Conservation (phyloP, 495 filamentous ascomycete genomes). For the Pseudevernia furfuracea region DNA sequence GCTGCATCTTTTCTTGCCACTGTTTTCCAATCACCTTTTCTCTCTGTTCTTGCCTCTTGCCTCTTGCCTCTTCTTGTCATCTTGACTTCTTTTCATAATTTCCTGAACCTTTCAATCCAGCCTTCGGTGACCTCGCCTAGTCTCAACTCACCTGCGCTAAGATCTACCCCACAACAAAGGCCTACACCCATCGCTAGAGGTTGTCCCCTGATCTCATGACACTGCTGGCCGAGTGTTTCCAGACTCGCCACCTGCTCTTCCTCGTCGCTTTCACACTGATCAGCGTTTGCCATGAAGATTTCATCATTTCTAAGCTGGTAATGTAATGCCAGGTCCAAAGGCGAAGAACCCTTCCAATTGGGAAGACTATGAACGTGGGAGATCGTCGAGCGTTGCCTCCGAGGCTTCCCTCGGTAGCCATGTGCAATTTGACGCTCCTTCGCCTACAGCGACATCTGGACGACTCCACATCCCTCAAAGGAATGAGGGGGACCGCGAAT, state of each 20-base stretch:
- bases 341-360: conserved; percentile 33
- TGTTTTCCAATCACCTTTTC: not conserved
- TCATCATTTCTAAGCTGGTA: conserved; percentile 1
- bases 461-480: conserved; percentile 20
- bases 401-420: conserved; percentile 31
- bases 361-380: conserved; percentile 37
- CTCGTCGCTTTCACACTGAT: not conserved
- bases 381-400: conserved; percentile 31
- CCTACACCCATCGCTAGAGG: not conserved
- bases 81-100: not conserved
- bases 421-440: conserved; percentile 33
- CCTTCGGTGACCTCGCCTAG: not conserved
- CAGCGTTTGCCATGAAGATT: not conserved
- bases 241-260: not conserved
- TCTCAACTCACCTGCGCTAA: not conserved
- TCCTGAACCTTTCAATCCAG: not conserved
- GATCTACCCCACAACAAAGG: not conserved
- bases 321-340: conserved; percentile 22
- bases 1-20: not conserved
- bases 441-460: conserved; percentile 22
- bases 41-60: not conserved
- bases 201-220: not conserved
- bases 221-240: not conserved
- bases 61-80: not conserved
- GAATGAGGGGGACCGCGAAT: conserved; percentile 11